These are phyloP conservation scores for Carex arenaria DNA, from an alignment of 202 grass and related monocot species.

Conservation along the genomic window DNA sequence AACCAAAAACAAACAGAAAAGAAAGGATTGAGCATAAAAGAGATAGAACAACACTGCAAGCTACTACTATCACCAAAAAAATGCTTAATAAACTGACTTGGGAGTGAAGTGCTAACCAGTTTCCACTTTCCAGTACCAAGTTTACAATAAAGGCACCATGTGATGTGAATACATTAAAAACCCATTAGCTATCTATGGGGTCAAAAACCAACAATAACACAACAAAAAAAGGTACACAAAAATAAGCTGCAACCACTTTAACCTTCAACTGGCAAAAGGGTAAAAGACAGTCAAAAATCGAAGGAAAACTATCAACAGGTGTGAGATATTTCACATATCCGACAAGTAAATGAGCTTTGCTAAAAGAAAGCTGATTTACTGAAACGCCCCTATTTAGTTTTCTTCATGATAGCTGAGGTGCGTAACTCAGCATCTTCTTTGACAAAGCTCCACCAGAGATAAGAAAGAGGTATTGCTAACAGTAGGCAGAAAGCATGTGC, in stretches of 20 bases:
- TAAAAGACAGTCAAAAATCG: constrained; percentile 30
- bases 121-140: background rate
- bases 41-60: background rate
- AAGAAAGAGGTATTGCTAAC: constrained; percentile 45
- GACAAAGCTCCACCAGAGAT: constrained; percentile 78
- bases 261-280: background rate
- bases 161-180: constrained; percentile 2
- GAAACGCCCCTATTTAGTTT: constrained; percentile 39
- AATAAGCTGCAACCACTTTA: constrained; percentile 10
- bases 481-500: constrained; percentile 29
- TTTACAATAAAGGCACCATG: constrained; percentile 15
- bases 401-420: constrained; percentile 54
- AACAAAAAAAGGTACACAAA: background rate
- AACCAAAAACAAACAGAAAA: background rate
- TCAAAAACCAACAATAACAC: constrained; percentile 18
- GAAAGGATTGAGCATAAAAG: background rate
- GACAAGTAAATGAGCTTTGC: background rate
- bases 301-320: constrained; percentile 50
- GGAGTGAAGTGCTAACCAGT: background rate
- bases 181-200: constrained; percentile 12
- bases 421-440: constrained; percentile 66
- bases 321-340: constrained; percentile 21
- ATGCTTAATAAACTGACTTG: background rate
- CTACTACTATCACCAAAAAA: background rate
- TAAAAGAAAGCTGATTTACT: background rate